Base-by-base conservation (phyloP, 768 basidiomycete genomes). In the Clavulina sp. region DNA sequence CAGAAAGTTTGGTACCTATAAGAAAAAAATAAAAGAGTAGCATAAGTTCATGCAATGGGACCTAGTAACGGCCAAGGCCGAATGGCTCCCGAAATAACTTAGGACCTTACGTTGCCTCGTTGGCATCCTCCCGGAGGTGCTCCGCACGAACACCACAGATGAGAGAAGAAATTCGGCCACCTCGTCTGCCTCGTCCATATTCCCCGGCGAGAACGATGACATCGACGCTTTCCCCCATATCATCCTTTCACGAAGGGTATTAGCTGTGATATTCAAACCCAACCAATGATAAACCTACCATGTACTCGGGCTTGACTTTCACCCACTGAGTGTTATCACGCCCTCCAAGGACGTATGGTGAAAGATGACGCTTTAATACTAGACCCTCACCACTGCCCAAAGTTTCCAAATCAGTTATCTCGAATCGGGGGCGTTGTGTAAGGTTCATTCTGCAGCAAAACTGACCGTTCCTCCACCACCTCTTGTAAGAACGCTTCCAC, bases 211-310 rank as follows among this genome's bases (percentile, higher is more conserved):
- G 19, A 23, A 97, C 89, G 5, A 97, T 66, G 1, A 93, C 77
- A 58, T 96, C 93, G 2, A 92, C 80, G 0, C 84, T 91, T 67
- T 95, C 89, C 4, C 86, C 88, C 74, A 92, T 77, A 54, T 86
- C 82, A 57, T 92, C 88, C 84, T 86, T 50, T 5, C 21, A 7
- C 29, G 28, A 19, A 23, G 29, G 13, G 31, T 19, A 23, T 47
- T 40, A 31, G 50, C 49, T 33, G 48, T 49, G 7, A 32, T 46
- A 18, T 36, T 3, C 33, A 51, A 24, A 36, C 46, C 48, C 41
- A 13, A 6, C 13, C 23, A 33, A 52, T 61, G 18, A 13, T 16
- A 19, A 7, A 60, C 67, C 49, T 57, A 84, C 84, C 79, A 85
- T 84, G 57, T 86, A 89, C 62, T 88, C 85, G 1, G 84, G 84